Evolutionary conservation across 1,284 basidiomycete genomes (phyloP), one percentile per base, ranked within the genome.

Genomic region (Microbotryum violaceum): DNA sequence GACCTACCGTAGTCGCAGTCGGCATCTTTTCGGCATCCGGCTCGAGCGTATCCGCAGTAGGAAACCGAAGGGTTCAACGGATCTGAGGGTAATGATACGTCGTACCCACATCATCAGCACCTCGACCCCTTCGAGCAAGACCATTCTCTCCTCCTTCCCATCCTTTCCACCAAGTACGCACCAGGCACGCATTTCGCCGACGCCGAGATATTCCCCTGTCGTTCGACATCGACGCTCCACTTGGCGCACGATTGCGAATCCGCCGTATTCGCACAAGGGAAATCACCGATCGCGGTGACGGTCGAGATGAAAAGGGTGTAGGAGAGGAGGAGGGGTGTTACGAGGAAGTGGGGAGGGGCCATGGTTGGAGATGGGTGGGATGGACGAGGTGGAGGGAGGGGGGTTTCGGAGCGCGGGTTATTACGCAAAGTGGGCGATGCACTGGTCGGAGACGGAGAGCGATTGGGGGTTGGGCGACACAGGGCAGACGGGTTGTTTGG

Each of bases 1-100:
- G 18, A 51, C 64, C 33, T 1, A 69, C 69, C 69, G 54, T 69
- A 70, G 58, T 70, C 69, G 58, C 69, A 70, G 37, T 70, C 59
- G n/a, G 42, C 31, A 8, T 49, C 57, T 16, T 23, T 51, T 5
- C 61, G 31, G 62, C 69, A 70, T 1, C 61, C 29, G 10, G 67
- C 67, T 18, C 61, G 49, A 1, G 63, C 69, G 55, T 69, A 69
- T 1, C 69, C 69, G 52, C 69, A 70, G 62, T 67, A 70, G n/a
- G 56, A 56, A 20, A 67, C 51, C 33, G 53, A 18, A 14, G 67
- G 57, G 59, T 70, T 59, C 57, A 68, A 54, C 18, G 69, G 69
- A 31, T 70, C 69, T 65, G 54, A 12, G 10, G 10, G 46, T 10
- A 25, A 33, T 1, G 51, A 53, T 33, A 53, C 51, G 51, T 14